phyloP scores from a whole-genome alignment of 2,329 filamentous ascomycete genomes.

The Penicillium expansum region DNA sequence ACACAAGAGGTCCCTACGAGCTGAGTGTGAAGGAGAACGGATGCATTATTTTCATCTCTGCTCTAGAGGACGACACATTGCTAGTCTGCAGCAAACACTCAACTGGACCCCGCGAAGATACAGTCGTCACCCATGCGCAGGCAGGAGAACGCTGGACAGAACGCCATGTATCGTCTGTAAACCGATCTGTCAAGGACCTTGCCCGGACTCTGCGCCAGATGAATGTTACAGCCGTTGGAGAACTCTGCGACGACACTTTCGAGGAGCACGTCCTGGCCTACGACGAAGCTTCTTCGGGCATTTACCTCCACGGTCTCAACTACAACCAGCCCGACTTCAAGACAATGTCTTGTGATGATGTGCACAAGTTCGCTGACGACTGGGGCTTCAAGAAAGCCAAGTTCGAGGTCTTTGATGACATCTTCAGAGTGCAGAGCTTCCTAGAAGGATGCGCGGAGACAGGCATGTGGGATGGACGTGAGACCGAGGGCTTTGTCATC shows the following conservation, averaged over 20 bases:
- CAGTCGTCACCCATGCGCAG: slow-evolving; percentile 73
- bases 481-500: slow-evolving; percentile 96
- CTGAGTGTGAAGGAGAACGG: slow-evolving; percentile 97
- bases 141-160: slow-evolving; percentile 82
- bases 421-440: slow-evolving; percentile 72
- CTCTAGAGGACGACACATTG: slow-evolving; percentile 81
- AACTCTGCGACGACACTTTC: slow-evolving; percentile 93
- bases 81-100: slow-evolving; percentile 99
- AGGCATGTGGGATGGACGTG: slow-evolving; percentile 82
- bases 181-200: slow-evolving; percentile 75
- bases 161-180: slow-evolving; percentile 71
- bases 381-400: slow-evolving; percentile 95
- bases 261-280: slow-evolving; percentile 97
- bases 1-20: slow-evolving; percentile 87
- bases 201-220: slow-evolving; percentile 70
- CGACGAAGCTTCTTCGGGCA: slow-evolving; percentile 73
- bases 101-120: slow-evolving; percentile 73
- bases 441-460: slow-evolving; percentile 82
- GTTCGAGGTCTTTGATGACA: slow-evolving; percentile 71
- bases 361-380: slow-evolving; percentile 82
- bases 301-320: slow-evolving; percentile 96
- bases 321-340: slow-evolving; percentile 89
- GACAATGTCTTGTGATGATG: slow-evolving; percentile 77
- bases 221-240: slow-evolving; percentile 92
- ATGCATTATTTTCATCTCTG: slow-evolving; percentile 98